phyloP scores from a whole-genome alignment of 306 rosid species.

The Cotoneaster glaucophyllus region DNA sequence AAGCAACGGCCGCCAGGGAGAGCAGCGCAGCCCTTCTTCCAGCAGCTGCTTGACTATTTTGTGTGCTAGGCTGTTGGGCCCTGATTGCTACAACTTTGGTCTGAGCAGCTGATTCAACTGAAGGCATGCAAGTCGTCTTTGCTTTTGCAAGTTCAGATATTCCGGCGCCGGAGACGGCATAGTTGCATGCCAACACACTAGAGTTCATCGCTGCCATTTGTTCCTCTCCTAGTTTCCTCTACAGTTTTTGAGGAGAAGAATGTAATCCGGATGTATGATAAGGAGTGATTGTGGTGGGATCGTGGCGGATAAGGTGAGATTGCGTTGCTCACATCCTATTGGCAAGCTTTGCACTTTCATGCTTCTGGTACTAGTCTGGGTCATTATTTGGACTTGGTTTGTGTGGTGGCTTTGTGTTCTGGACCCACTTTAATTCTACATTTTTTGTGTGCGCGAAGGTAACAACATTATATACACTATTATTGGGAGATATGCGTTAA shows the following conservation, averaged over 20 bases:
- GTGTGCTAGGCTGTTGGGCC: constrained; percentile 40
- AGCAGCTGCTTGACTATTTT: constrained; percentile 5
- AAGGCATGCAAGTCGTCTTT: constrained; percentile 34
- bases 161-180: constrained; percentile 52
- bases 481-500: too few relatives aligned
- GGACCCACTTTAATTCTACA: constrained; percentile 40
- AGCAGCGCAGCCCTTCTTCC: constrained; percentile 71
- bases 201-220: constrained; percentile 82
- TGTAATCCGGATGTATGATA: not conserved
- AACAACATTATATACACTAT: too few relatives aligned
- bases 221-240: not conserved
- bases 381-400: not conserved
- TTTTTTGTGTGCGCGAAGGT: not conserved
- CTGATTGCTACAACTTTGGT: constrained; percentile 47
- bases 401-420: constrained; percentile 3
- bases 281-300: constrained; percentile 48
- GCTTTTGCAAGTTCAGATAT: constrained; percentile 34
- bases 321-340: constrained; percentile 52
- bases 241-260: not conserved
- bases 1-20: constrained; percentile 56
- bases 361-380: not conserved
- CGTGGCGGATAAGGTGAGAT: constrained; percentile 91
- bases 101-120: constrained; percentile 6
- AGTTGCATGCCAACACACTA: constrained; percentile 64
- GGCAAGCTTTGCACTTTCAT: constrained; percentile 33